Evolutionary conservation across 2,329 filamentous ascomycete species (phyloP), one percentile per base, ranked within the genome.

Genomic region (Cladophialophora chaetospira): DNA sequence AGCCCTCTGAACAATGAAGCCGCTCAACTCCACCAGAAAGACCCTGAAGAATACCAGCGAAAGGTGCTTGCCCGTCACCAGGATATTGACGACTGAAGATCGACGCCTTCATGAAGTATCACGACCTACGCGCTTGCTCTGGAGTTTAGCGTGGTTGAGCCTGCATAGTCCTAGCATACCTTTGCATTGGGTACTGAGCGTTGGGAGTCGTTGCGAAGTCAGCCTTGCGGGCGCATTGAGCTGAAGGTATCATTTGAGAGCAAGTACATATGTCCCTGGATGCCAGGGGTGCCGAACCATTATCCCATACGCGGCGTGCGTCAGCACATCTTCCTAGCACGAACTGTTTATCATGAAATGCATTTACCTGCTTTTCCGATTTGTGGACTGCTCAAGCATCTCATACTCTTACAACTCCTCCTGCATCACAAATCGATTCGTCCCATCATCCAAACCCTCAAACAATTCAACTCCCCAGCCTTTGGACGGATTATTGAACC

Each of bases 1-100:
- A 96, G 91, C 64, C 94, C 94, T 2, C 79, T 99, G 63, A 99
- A 99, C 68, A 95, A 91, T 58, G 92, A 99, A 74, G 94, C 94
- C 26, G 94, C 95, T 13, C 89, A 96, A 72, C 81, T 99, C 38
- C 99, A 94, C 92, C 93, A 97, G 72, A 91, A 87, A 66, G 85
- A 97, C 71, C 80, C 86, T 33, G 86, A 84, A 43, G 90, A 96
- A 72, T 97, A 94, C 81, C 91, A 96, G 82, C 84, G 84, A 55
- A 78, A 84, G 62, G 83, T 87, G n/a, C 74, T 86, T 50, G 82
- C 82, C 4, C 76, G 85, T 58, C 84, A 88, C 70, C 79, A 81
- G 61, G 82, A 84, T 60, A 73, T 83, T 28, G 77, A 80, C 38
- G 78, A 79, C 29, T 67, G 42, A 57, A 43, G 9, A n/a, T 17